phyloP scores from a whole-genome alignment of 2,329 filamentous ascomycete species.

The Colletotrichum falcatum region DNA sequence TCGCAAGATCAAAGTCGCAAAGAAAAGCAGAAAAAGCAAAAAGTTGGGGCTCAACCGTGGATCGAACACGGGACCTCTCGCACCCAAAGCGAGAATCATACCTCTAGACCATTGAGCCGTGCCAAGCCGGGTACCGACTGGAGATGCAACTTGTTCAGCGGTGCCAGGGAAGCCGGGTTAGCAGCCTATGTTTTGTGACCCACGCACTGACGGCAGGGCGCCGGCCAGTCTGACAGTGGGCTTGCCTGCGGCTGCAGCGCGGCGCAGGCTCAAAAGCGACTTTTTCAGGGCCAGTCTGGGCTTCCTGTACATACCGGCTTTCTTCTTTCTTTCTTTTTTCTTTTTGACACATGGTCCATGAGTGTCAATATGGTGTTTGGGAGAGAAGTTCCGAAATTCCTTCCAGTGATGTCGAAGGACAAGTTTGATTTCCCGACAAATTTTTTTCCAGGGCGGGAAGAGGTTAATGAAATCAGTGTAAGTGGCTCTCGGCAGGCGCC shows the following conservation, averaged over 20 bases:
- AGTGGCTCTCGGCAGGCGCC: neutral
- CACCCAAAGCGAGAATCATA: constrained; percentile 53
- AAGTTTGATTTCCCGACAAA: neutral
- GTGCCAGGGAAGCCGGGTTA: neutral
- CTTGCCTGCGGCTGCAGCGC: neutral
- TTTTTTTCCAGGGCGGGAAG: neutral
- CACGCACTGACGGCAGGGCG: neutral
- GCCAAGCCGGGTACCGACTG: neutral
- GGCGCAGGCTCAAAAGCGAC: neutral
- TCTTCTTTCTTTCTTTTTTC: too few relatives aligned
- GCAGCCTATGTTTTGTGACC: constrained; percentile 4
- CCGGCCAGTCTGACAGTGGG: neutral
- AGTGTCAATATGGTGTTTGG: neutral
- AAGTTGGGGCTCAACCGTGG: constrained; percentile 46
- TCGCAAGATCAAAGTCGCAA: neutral
- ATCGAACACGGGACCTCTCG: constrained; percentile 52
- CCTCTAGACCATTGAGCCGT: constrained; percentile 50
- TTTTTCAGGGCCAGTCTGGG: too few relatives aligned
- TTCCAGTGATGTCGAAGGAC: neutral
- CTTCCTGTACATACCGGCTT: neutral
- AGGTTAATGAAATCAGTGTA: neutral
- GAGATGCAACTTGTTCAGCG: constrained; percentile 11
- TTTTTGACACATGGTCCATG: neutral
- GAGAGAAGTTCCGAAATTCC: too few relatives aligned
- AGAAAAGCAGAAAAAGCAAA: too few relatives aligned